These are phyloP conservation scores for Physcomitrellopsis africana DNA, from an alignment of 225 moss, liverwort and hornwort genomes.

Conservation along the genomic window DNA sequence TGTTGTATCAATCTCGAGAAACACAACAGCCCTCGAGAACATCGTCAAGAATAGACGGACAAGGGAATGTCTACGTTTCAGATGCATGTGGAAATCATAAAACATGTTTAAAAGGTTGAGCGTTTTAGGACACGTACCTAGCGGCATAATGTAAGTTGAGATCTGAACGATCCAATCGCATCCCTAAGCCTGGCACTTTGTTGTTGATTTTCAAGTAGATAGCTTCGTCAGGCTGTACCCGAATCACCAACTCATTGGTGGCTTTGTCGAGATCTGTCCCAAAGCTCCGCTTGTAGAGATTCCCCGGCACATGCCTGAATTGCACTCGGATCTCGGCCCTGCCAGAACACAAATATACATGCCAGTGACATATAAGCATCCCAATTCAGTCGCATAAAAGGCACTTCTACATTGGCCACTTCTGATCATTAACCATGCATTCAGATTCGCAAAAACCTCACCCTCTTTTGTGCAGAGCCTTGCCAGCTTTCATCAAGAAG, in stretches of 20 bases:
- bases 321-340: constrained; percentile 95
- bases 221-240: constrained; percentile 92
- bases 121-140: constrained; percentile 44
- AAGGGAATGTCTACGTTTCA: no score
- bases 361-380: background rate
- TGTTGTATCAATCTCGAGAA: no score
- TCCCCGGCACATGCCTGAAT: constrained; percentile 94
- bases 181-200: constrained; percentile 88
- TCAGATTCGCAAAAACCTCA: constrained; percentile 19
- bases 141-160: constrained; percentile 85
- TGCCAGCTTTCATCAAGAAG: constrained; percentile 95
- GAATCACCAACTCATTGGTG: constrained; percentile 91
- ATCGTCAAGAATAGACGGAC: no score
- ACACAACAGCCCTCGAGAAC: no score
- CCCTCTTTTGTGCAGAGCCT: constrained; percentile 86
- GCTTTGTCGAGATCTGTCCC: constrained; percentile 92
- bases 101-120: background rate
- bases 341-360: constrained; percentile 23
- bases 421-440: background rate
- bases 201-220: constrained; percentile 96
- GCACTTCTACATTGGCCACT: background rate
- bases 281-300: constrained; percentile 90
- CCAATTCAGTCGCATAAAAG: background rate
- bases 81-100: background rate
- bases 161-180: constrained; percentile 88